Evolutionary conservation across 768 basidiomycete genomes (phyloP), one percentile per base, ranked within the genome.

Genomic region (Chlorophyllum brunneum): DNA sequence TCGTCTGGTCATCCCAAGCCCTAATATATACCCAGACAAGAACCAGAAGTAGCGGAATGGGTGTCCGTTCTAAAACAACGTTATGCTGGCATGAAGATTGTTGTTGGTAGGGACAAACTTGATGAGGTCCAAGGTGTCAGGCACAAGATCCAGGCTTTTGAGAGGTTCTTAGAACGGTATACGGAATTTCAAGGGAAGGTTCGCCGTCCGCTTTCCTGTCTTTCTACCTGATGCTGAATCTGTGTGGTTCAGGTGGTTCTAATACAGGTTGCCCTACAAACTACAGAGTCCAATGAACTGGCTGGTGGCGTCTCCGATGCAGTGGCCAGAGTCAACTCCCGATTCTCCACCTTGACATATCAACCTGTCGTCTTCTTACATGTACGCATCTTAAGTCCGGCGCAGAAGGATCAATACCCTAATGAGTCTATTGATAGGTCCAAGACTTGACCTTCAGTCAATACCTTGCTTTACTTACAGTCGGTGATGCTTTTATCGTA

Each of bases 21-120:
- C 20, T 51, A 16, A 39, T 26, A 34, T 44, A 5, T n/a, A 20
- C 40, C 31, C 51, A 88, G 87, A 62, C 76, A 76, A 23, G 83
- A 91, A 41, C 78, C 83, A 0, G 91, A 94, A 48, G 92, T 94
- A 2, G 69, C 76, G 0, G 88, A 92, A 54, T 94, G 92, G 90
- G 85, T 91, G 3, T 75, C 81, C 31, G 76, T 83, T 2, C 72
- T 95, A n/a, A 79, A 76, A 36, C 87, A 91, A 66, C 82, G 91
- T 0, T 95, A 94, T 61, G 76, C 80, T 0, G 92, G 89, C 1
- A 86, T 90, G 81, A 90, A 89, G 70, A 75, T 93, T 60, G 79
- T 94, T 43, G 92, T 95, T 0, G 92, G 91, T 0, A 72, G 92
- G 2, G 92, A 94, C 66, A 94, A 95, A 67, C 76, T 95, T 24